These are phyloP conservation scores for Monosporozyma aerobia DNA, from an alignment of 805 yeast genomes.

Conservation along the genomic window DNA sequence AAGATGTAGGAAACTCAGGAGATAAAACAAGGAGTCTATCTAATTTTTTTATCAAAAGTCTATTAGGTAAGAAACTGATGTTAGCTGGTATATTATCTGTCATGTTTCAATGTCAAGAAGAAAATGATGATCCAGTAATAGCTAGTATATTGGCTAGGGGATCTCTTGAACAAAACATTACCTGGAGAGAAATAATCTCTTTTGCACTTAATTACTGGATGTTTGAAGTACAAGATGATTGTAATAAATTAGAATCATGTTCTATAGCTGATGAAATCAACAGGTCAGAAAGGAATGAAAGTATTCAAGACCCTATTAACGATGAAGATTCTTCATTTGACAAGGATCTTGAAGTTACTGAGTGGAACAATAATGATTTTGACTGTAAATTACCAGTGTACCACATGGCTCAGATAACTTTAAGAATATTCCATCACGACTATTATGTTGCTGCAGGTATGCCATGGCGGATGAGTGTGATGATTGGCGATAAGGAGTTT, in stretches of 20 bases:
- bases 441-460: conserved; percentile 74
- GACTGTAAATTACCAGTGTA: conserved; percentile 55
- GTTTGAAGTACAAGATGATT: conserved; percentile 17
- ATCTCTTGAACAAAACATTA: conserved; percentile 25
- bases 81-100: conserved; percentile 60
- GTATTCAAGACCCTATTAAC: background rate
- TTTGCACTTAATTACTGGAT: conserved; percentile 68
- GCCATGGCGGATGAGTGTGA: conserved; percentile 68
- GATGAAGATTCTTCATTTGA: background rate
- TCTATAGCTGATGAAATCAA: background rate
- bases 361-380: conserved; percentile 21
- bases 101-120: conserved; percentile 63
- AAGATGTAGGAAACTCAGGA: background rate
- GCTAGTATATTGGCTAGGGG: conserved; percentile 7
- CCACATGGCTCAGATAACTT: conserved; percentile 63
- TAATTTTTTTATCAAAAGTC: conserved; percentile 20
- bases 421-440: conserved; percentile 69
- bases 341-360: conserved; percentile 3
- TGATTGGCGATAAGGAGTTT: conserved; percentile 43
- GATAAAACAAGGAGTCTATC: background rate
- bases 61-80: conserved; percentile 59
- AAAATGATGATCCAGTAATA: conserved; percentile 34
- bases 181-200: conserved; percentile 66
- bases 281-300: background rate
- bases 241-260: conserved; percentile 7